These are phyloP conservation scores for Zostera marina DNA, from an alignment of 116 monocot genomes.

Conservation along the genomic window DNA sequence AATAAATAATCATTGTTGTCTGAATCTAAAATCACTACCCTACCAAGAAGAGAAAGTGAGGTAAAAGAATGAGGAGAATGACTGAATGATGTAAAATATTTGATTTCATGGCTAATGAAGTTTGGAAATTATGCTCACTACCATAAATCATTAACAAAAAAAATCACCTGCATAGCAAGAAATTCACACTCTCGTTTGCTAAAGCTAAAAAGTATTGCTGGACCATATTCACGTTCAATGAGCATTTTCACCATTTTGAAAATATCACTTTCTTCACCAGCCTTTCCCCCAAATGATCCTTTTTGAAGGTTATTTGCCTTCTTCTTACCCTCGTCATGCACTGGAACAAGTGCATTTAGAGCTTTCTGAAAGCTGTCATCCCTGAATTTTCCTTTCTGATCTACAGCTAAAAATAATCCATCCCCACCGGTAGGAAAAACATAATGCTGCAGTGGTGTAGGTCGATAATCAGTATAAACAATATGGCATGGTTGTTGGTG, in stretches of 20 bases:
- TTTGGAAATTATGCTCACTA: too few species aligned
- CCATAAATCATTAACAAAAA: neutral
- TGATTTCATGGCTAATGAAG: too few species aligned
- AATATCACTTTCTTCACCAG: slow-evolving; percentile 80
- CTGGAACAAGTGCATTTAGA: slow-evolving; percentile 72
- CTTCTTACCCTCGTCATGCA: slow-evolving; percentile 42
- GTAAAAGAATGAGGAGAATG: too few species aligned
- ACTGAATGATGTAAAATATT: too few species aligned
- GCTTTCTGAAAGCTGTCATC: slow-evolving; percentile 92
- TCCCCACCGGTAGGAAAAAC: slow-evolving; percentile 89
- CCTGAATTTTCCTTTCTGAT: slow-evolving; percentile 83
- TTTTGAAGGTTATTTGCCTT: slow-evolving; percentile 66
- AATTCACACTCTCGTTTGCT: slow-evolving; percentile 94
- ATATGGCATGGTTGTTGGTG: slow-evolving; percentile 93
- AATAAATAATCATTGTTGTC: too few species aligned
- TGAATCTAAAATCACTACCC: too few species aligned
- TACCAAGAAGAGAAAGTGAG: too few species aligned
- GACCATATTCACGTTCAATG: slow-evolving; percentile 83
- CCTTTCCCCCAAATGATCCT: slow-evolving; percentile 29
- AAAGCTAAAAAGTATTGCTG: slow-evolving; percentile 90
- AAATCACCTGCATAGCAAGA: slow-evolving; percentile 90
- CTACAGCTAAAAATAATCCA: slow-evolving; percentile 80
- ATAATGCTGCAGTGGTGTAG: slow-evolving; percentile 93
- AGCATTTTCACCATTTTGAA: slow-evolving; percentile 99
- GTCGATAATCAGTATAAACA: slow-evolving; percentile 93